phyloP scores from a whole-genome alignment of 768 basidiomycete species.

The Amanita rimosa region DNA sequence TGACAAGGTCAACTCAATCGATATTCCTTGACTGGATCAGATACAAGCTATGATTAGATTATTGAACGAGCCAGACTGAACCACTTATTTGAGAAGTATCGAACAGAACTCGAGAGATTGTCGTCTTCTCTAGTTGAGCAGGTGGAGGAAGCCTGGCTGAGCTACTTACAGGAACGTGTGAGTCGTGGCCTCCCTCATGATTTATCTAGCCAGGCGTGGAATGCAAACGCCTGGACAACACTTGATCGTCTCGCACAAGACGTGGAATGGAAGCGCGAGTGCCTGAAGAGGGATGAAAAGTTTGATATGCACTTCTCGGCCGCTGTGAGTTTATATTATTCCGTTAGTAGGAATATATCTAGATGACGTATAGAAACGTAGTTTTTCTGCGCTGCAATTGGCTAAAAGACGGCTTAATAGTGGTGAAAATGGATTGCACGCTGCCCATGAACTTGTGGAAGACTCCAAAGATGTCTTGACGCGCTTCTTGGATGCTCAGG shows the following conservation, averaged over 20 bases:
- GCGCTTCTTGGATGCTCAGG: constrained; percentile 63
- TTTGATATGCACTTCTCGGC: constrained; percentile 81
- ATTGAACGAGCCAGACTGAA: constrained; percentile 84
- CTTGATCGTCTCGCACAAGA: constrained; percentile 39
- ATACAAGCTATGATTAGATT: constrained; percentile 43
- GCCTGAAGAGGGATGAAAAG: constrained; percentile 77
- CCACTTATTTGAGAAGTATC: constrained; percentile 55
- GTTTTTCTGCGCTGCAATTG: constrained; percentile 36
- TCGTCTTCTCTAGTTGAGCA: constrained; percentile 45
- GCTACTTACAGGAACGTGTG: constrained; percentile 53
- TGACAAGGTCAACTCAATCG: constrained; percentile 64
- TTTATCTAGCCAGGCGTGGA: constrained; percentile 35
- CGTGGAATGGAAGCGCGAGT: constrained; percentile 56
- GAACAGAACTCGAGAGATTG: constrained; percentile 39
- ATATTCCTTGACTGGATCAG: constrained; percentile 10
- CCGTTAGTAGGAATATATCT: constrained; percentile 5
- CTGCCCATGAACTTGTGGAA: constrained; percentile 52
- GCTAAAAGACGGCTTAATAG: constrained; percentile 34
- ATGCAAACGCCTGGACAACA: constrained; percentile 47
- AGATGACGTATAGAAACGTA: constrained; percentile 29
- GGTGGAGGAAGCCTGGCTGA: constrained; percentile 52
- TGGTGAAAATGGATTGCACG: constrained; percentile 28
- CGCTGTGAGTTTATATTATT: constrained; percentile 40
- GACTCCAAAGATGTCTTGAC: constrained; percentile 72
- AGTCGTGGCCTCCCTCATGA: constrained; percentile 46